A percentile compares a stretch with the other conserved stretches of the same genome.
These are phyloP conservation scores for Pichia nanzhaoensis DNA, from an alignment of 805 yeast species.

Conservation along the genomic window DNA sequence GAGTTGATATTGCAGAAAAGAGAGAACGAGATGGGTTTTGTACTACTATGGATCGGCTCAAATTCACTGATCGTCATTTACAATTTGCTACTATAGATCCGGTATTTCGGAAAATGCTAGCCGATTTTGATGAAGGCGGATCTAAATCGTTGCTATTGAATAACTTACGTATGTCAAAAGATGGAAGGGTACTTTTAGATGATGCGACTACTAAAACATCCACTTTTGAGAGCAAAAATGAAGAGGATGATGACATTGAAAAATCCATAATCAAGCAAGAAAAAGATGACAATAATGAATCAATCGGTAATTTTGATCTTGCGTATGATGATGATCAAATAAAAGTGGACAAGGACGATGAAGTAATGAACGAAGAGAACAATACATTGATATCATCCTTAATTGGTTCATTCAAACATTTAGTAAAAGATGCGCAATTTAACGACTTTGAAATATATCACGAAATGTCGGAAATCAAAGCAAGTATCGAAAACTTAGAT, in stretches of 20 bases:
- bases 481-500: slow-evolving; percentile 5
- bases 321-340: background rate
- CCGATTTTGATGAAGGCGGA: slow-evolving; percentile 81
- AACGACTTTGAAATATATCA: slow-evolving; percentile 1
- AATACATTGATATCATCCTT: background rate
- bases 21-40: slow-evolving; percentile 13
- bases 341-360: background rate
- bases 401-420: background rate
- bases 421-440: background rate
- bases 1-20: slow-evolving; percentile 25
- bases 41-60: background rate
- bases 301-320: too few relatives aligned
- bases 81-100: slow-evolving; percentile 46
- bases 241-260: background rate
- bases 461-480: slow-evolving; percentile 8
- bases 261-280: background rate
- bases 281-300: background rate
- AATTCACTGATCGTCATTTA: slow-evolving; percentile 3
- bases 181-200: slow-evolving; percentile 59
- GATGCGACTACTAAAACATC: slow-evolving; percentile 33
- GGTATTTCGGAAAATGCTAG: slow-evolving; percentile 62
- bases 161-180: slow-evolving; percentile 45
- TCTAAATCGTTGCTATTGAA: slow-evolving; percentile 63
- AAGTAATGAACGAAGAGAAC: background rate
- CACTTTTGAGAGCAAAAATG: background rate